A percentile compares a stretch with the other conserved stretches of the same genome.
Conservation (phyloP, 106 monocot genomes). For the Ottelia alismoides region DNA sequence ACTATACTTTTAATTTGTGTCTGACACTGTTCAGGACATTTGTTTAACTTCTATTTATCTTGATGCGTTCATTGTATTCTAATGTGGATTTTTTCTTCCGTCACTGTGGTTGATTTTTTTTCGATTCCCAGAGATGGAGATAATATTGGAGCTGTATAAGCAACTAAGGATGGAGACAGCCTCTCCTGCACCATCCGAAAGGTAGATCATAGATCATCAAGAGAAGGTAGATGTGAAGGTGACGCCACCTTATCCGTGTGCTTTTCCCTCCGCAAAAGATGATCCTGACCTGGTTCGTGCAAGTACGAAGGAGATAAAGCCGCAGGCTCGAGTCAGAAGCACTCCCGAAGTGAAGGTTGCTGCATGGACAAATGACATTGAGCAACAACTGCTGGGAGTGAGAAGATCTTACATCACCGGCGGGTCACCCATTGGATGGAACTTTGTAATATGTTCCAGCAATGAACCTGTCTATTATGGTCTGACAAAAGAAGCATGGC, state of each 20-base stretch:
- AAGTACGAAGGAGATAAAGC: too few relatives aligned
- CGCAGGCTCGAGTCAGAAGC: neutral
- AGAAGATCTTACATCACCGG: conserved; percentile 7
- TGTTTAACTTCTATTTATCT: too few relatives aligned
- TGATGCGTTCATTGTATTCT: neutral
- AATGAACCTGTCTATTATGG: conserved; percentile 6
- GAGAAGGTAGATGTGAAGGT: neutral
- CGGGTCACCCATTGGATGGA: conserved; percentile 12
- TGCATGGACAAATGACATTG: neutral
- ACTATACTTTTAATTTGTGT: too few relatives aligned
- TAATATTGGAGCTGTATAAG: conserved; percentile 7
- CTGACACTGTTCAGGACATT: too few relatives aligned
- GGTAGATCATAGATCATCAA: neutral
- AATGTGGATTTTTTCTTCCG: too few relatives aligned
- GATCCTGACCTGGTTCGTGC: neutral
- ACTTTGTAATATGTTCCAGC: conserved; percentile 6
- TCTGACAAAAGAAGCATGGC: conserved; percentile 7
- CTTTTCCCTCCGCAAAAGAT: neutral
- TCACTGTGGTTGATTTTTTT: too few relatives aligned
- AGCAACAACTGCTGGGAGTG: neutral
- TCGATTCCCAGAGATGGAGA: conserved; percentile 20
- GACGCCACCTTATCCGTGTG: neutral
- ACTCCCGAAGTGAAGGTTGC: neutral
- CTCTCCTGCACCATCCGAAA: neutral
- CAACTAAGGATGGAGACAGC: conserved; percentile 4